Evolutionary conservation across 768 basidiomycete species (phyloP).

Genomic region (Termitomyces bulborhizus): DNA sequence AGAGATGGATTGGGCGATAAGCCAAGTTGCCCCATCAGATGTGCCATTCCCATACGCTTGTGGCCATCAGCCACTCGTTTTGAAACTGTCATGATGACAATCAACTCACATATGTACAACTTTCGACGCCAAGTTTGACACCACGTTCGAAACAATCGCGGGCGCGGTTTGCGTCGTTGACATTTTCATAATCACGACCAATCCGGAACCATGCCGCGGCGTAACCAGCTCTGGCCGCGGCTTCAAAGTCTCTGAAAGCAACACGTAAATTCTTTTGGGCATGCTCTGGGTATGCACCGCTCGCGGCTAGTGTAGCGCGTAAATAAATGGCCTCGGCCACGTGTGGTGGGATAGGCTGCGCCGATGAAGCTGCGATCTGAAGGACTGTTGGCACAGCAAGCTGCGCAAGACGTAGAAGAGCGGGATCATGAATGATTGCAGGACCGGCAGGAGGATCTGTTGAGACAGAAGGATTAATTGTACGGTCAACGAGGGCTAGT

Average conservation of each 20-base stretch:
- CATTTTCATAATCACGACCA: slow-evolving; percentile 88
- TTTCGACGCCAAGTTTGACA: slow-evolving; percentile 64
- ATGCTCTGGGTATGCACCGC: slow-evolving; percentile 64
- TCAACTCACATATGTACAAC: slow-evolving; percentile 69
- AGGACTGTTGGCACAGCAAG: slow-evolving; percentile 63
- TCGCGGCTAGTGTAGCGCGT: slow-evolving; percentile 66
- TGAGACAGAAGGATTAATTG: slow-evolving; percentile 24
- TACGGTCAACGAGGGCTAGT: slow-evolving; percentile 65
- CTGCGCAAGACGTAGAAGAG: slow-evolving; percentile 52
- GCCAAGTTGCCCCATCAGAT: slow-evolving; percentile 82
- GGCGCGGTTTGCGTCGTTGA: slow-evolving; percentile 67
- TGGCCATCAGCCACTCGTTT: background rate
- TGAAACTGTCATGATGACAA: background rate
- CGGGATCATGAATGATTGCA: slow-evolving; percentile 49
- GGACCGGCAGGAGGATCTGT: slow-evolving; percentile 47
- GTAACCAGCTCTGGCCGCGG: slow-evolving; percentile 72
- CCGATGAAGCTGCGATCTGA: slow-evolving; percentile 36
- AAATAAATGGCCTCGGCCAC: slow-evolving; percentile 72
- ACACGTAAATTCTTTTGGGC: slow-evolving; percentile 61
- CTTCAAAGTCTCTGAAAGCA: slow-evolving; percentile 89
- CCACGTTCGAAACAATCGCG: slow-evolving; percentile 87
- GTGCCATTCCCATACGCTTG: slow-evolving; percentile 92
- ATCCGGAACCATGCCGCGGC: slow-evolving; percentile 86
- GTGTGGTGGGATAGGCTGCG: slow-evolving; percentile 28
- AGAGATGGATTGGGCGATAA: slow-evolving; percentile 43